phyloP scores from a whole-genome alignment of 1,284 basidiomycete genomes.

The Pholiota adiposa region DNA sequence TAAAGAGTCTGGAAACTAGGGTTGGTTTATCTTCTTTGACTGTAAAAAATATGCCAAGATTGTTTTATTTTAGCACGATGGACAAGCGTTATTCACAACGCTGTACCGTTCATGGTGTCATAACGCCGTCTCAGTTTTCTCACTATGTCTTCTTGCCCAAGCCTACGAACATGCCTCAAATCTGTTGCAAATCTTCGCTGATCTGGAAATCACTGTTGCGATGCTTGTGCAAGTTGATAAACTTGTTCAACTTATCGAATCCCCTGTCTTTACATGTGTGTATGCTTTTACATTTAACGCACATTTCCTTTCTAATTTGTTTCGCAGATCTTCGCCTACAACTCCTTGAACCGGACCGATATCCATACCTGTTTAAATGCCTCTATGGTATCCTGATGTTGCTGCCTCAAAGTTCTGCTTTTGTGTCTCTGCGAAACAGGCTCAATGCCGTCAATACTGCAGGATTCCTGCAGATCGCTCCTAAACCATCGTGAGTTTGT shows the following conservation, averaged over 20 bases:
- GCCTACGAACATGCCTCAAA: constrained; percentile 99
- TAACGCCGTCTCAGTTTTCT: constrained; percentile 96
- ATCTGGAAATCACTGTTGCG: constrained; percentile 94
- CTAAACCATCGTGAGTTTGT: constrained; percentile 60
- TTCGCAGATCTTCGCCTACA: constrained; percentile 89
- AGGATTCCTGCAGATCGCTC: constrained; percentile 89
- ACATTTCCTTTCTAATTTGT: constrained; percentile 6
- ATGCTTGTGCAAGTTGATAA: constrained; percentile 98
- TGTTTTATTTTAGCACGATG: constrained; percentile 72
- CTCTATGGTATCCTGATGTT: constrained; percentile 98
- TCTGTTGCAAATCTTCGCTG: constrained; percentile 95
- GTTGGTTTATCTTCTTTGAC: constrained; percentile 46
- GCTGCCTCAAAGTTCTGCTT: constrained; percentile 95
- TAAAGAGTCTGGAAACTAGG: constrained; percentile 94
- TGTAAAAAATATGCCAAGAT: background rate
- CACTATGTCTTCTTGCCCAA: constrained; percentile 94
- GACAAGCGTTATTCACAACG: constrained; percentile 90
- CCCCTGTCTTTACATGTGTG: constrained; percentile 96
- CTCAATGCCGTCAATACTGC: constrained; percentile 94
- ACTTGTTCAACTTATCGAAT: constrained; percentile 97
- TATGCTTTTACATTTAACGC: constrained; percentile 18
- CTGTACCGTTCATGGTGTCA: constrained; percentile 99
- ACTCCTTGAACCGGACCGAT: constrained; percentile 94
- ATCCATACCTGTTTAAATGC: constrained; percentile 97
- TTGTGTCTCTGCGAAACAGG: constrained; percentile 93